Conservation (phyloP, 352 stramenopile genomes). For the Pythium brassicae region DNA sequence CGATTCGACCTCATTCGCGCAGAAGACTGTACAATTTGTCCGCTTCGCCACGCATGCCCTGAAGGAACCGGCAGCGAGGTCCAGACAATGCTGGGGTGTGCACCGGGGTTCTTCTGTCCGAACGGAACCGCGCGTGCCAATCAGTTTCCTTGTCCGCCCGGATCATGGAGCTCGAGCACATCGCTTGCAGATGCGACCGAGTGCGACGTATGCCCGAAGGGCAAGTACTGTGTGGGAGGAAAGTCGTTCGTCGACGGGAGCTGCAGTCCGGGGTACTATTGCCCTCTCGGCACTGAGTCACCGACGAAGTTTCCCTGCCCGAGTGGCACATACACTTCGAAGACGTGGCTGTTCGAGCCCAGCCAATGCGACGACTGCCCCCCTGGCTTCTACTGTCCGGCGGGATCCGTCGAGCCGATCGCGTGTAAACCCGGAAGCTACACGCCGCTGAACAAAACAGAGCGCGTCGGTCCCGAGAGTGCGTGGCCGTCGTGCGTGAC, state of each 20-base stretch:
- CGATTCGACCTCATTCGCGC: conserved; percentile 51
- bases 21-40: conserved; percentile 78
- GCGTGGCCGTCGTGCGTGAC: conserved; percentile 58
- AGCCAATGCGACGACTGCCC: conserved; percentile 78
- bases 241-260: conserved; percentile 70
- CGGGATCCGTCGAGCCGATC: conserved; percentile 52
- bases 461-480: conserved; percentile 47
- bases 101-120: conserved; percentile 75
- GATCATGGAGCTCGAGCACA: conserved; percentile 82
- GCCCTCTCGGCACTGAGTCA: conserved; percentile 69
- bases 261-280: conserved; percentile 86
- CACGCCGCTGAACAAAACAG: conserved; percentile 65
- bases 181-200: conserved; percentile 51
- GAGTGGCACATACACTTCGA: conserved; percentile 73
- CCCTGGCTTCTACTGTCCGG: conserved; percentile 69
- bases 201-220: conserved; percentile 78
- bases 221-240: conserved; percentile 83
- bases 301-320: conserved; percentile 76
- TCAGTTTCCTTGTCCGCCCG: conserved; percentile 80
- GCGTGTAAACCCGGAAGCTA: conserved; percentile 77
- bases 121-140: conserved; percentile 65
- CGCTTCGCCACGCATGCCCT: conserved; percentile 62
- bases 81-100: conserved; percentile 69
- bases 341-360: conserved; percentile 69
- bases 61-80: conserved; percentile 66